These are phyloP conservation scores for Penicillium manginii DNA, from an alignment of 495 filamentous ascomycete genomes.

Conservation along the genomic window DNA sequence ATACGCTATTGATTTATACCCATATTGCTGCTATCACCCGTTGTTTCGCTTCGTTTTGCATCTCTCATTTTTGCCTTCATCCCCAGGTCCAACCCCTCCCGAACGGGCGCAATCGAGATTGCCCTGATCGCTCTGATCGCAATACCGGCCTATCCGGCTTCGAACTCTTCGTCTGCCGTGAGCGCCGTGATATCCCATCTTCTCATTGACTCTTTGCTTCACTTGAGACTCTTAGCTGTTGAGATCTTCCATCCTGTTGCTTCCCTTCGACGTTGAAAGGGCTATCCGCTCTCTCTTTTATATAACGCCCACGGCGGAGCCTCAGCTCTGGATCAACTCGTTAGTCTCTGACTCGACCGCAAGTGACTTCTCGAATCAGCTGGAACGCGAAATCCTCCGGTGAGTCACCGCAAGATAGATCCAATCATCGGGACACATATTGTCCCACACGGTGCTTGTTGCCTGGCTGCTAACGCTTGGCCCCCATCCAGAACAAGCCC, in stretches of 20 bases:
- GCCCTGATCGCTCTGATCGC: background rate
- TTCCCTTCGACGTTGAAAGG: background rate
- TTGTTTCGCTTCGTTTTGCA: background rate
- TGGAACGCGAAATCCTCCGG: constrained; percentile 10
- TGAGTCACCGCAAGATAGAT: constrained; percentile 25
- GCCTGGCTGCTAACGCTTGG: constrained; percentile 16
- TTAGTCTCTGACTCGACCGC: constrained; percentile 26
- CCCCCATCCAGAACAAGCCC: constrained; percentile 15
- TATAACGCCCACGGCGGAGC: background rate
- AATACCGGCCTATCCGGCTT: background rate
- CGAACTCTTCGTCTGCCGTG: background rate
- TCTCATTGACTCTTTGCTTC: background rate
- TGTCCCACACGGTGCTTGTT: constrained; percentile 10
- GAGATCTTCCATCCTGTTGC: background rate
- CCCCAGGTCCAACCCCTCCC: background rate
- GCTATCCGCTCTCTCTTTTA: constrained; percentile 7
- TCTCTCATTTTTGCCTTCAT: background rate
- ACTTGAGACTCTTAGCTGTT: background rate
- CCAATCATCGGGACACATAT: constrained; percentile 20
- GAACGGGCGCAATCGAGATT: background rate
- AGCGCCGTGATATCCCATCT: background rate
- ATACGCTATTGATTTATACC: background rate
- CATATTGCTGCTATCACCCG: background rate
- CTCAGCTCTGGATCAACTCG: constrained; percentile 1
- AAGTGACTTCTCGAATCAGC: constrained; percentile 29